Conservation (phyloP, 371 early-diverging fungal genomes). For the Choanephora cucurbitarum region DNA sequence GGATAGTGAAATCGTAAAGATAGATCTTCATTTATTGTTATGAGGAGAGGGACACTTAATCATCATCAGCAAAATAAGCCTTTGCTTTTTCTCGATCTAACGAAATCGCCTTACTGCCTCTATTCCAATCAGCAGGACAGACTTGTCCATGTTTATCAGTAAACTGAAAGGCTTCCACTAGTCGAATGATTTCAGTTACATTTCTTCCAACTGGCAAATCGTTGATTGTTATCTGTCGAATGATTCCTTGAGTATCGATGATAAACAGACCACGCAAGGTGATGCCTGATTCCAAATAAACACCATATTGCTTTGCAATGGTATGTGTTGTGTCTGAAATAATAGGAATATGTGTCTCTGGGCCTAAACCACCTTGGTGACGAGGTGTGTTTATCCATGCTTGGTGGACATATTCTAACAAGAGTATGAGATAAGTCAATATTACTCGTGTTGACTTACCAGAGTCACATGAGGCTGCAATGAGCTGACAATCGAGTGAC, state of each 20-base stretch:
- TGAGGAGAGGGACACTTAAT: no score
- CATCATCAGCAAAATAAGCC: slow-evolving; percentile 13
- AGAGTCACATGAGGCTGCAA: slow-evolving; percentile 49
- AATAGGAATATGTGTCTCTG: slow-evolving; percentile 66
- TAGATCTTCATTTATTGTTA: no score
- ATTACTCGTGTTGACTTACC: slow-evolving; percentile 20
- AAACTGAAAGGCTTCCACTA: slow-evolving; percentile 82
- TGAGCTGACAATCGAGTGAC: slow-evolving; percentile 53
- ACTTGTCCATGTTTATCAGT: slow-evolving; percentile 67
- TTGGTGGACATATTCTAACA: slow-evolving; percentile 43
- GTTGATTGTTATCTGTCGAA: slow-evolving; percentile 61
- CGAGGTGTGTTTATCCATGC: slow-evolving; percentile 72
- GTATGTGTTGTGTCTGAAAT: slow-evolving; percentile 73
- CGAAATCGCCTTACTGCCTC: slow-evolving; percentile 70
- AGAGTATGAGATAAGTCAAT: slow-evolving; percentile 8
- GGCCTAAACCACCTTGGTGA: slow-evolving; percentile 79
- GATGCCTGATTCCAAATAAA: slow-evolving; percentile 68
- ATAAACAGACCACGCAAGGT: slow-evolving; percentile 70
- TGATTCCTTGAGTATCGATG: slow-evolving; percentile 70
- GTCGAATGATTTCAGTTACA: slow-evolving; percentile 74
- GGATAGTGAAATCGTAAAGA: no score
- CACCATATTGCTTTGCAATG: slow-evolving; percentile 72
- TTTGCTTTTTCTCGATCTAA: slow-evolving; percentile 55
- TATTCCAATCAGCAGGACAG: slow-evolving; percentile 90
- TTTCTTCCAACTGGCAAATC: slow-evolving; percentile 77